Base-by-base conservation (phyloP, 1,284 basidiomycete species). In the Fomitopsis schrenkii region DNA sequence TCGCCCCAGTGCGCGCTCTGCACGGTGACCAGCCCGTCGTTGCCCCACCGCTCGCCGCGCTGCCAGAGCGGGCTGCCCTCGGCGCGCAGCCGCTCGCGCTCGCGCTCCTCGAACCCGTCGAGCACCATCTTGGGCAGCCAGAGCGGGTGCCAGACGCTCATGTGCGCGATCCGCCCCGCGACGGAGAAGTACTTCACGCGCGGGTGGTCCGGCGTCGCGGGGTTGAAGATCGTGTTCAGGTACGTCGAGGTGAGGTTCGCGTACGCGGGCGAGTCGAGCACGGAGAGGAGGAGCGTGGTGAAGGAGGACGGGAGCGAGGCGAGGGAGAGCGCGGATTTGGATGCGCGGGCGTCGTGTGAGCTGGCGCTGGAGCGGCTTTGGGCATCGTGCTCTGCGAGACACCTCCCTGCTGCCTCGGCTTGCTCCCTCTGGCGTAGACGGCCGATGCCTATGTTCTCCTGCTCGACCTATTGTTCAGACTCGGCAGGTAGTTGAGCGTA, bases 191-290 rank as follows among this genome's bases (percentile, higher is more conserved):
- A 99, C 69, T 92, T 92, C 59, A 99, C 94, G 50, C 79, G 80
- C 0, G 88, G 88, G 67, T 90, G 84, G 71, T 99, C 83, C 0
- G 95, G 97, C 0, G 95, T 98, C 6, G 81, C 72, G 0, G 96
- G 96, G 75, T 99, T 99, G 80, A 99, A 99, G 1, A 89, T 80
- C 58, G 90, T 82, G 65, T 89, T 88, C 50, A 98, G 83, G 74
- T 93, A 98, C 9, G 83, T 75, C 1, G 96, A 93, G 5, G 94
- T 97, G 48, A 99, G 84, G 75, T 98, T 98, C 15, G 93, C 89
- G 73, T 99, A 99, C 0, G 97, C 97, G 0, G 97, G 97, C 1
- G 95, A 96, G 79, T 99, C 97, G 68, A 99, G 84, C 59, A 97
- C 79, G 59, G 91, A 91, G n/a, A 99, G 84, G 44, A 99, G 82